These are phyloP conservation scores for Epichloe bromicola DNA, from an alignment of 2,329 filamentous ascomycete species.

Conservation along the genomic window DNA sequence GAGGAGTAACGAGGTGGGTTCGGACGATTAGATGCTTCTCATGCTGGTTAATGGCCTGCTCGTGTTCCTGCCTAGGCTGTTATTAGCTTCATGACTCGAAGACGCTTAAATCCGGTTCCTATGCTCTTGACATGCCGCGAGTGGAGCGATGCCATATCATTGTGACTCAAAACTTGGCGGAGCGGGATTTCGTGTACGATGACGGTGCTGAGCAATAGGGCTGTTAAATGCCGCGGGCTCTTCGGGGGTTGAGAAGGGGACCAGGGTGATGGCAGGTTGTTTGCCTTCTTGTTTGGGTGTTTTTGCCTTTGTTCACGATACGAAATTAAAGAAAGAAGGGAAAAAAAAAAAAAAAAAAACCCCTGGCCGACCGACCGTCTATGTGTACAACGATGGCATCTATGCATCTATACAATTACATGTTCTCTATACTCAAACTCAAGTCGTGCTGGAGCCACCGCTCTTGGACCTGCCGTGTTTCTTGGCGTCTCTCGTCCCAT, in stretches of 20 bases:
- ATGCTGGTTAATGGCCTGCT: too few relatives aligned
- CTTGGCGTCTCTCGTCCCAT: neutral
- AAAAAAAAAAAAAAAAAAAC: too few relatives aligned
- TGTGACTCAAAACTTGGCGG: neutral
- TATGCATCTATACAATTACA: too few relatives aligned
- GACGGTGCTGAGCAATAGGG: neutral
- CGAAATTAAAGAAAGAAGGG: too few relatives aligned
- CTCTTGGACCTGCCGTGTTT: neutral
- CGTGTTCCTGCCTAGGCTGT: too few relatives aligned
- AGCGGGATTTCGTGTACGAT: neutral
- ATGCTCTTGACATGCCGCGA: too few relatives aligned
- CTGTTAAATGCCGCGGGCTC: neutral
- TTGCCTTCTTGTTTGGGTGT: neutral
- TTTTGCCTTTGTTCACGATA: too few relatives aligned
- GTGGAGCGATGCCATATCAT: neutral
- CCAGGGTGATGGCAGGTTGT: neutral
- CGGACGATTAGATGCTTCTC: too few relatives aligned
- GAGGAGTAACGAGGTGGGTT: too few relatives aligned
- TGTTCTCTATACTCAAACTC: too few relatives aligned
- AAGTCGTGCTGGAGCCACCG: neutral
- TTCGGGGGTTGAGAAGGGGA: neutral
- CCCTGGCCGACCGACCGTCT: neutral
- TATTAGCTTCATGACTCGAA: too few relatives aligned
- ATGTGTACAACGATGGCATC: neutral
- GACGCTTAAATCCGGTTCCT: too few relatives aligned